Base-by-base conservation (phyloP, 1,284 basidiomycete genomes). In the Neonothopanus nambi region DNA sequence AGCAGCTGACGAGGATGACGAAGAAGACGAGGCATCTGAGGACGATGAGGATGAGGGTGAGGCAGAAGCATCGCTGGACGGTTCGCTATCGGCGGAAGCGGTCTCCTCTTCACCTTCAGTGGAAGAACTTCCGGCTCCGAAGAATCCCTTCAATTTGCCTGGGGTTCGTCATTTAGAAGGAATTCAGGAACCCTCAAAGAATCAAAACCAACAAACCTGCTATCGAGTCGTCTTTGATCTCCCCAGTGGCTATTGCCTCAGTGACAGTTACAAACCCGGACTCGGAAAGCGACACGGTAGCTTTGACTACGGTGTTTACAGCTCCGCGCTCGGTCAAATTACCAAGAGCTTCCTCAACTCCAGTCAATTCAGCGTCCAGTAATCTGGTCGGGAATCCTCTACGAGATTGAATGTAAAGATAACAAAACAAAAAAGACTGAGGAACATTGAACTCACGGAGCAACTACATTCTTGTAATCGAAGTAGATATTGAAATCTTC, bases 61-160 rank as follows among this genome's bases (percentile, higher is more conserved):
- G 24, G 67, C 58, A 12, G 61, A 58, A 11, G 57, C 37, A 3
- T 63, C 55, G 5, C 64, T 59, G 11, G 70, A 68, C 15, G 67
- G 65, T 42, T 76, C 74, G 52, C 74, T 72, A 35, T 73, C 70
- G 41, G 70, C 69, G 6, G 72, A 67, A 46, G 72, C 63, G 5
- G 68, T 70, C 36, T 67, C 63, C 7, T 67, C 65, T 3, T 49
- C 28, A 30, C 74, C 73, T 12, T 65, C 59, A n/a, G 71, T 63
- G 1, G 78, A 74, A 52, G 78, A 75, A 42, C 66, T 65, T 7
- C 79, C 76, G 56, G 79, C 85, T 39, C 87, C 87, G 65, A 96
- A 95, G 56, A 97, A 73, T 35, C 85, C 86, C 72, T 95, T 95
- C 57, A 97, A 71, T 73, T 88, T 92, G 55, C 87, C 90, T 85